These are phyloP conservation scores for Neurospora sp. DNA, from an alignment of 2,329 filamentous ascomycete species.

Conservation along the genomic window DNA sequence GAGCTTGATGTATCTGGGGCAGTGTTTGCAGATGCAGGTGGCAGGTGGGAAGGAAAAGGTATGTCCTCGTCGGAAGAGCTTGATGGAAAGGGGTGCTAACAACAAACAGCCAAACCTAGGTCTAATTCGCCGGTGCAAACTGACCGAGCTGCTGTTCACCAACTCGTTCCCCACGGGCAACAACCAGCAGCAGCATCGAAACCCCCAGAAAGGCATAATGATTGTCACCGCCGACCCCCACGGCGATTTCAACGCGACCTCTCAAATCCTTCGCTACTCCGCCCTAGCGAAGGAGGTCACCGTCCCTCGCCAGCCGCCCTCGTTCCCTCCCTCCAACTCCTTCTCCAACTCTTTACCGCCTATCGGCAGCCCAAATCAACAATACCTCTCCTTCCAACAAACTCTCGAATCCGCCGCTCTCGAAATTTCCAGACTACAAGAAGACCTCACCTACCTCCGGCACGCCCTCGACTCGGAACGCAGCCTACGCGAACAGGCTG, in stretches of 20 bases:
- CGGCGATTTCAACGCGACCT: constrained; percentile 94
- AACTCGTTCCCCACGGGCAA: constrained; percentile 66
- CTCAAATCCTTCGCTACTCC: constrained; percentile 89
- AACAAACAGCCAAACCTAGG: constrained; percentile 55
- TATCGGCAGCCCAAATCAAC: constrained; percentile 27
- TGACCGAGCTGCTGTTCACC: constrained; percentile 78
- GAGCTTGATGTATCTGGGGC: constrained; percentile 94
- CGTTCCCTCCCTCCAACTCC: constrained; percentile 13
- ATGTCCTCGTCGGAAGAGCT: constrained; percentile 16
- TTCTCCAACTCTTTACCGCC: constrained; percentile 25
- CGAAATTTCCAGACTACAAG: constrained; percentile 69
- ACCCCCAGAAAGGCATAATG: constrained; percentile 86
- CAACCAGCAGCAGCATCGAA: constrained; percentile 38
- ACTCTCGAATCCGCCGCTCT: constrained; percentile 75
- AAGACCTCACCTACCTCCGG: constrained; percentile 67
- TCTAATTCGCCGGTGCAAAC: constrained; percentile 73
- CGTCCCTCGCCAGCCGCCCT: constrained; percentile 51
- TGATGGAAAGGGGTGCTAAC: not conserved
- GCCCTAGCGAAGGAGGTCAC: constrained; percentile 88
- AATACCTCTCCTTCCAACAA: constrained; percentile 40
- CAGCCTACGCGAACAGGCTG: constrained; percentile 58
- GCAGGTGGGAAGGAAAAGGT: constrained; percentile 69
- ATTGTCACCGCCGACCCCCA: constrained; percentile 88
- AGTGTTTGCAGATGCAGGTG: constrained; percentile 92
- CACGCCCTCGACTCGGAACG: constrained; percentile 61